Evolutionary conservation across 2,329 filamentous ascomycete genomes (phyloP), one percentile per base, ranked within the genome.

Genomic region (Colletotrichum kahawae): DNA sequence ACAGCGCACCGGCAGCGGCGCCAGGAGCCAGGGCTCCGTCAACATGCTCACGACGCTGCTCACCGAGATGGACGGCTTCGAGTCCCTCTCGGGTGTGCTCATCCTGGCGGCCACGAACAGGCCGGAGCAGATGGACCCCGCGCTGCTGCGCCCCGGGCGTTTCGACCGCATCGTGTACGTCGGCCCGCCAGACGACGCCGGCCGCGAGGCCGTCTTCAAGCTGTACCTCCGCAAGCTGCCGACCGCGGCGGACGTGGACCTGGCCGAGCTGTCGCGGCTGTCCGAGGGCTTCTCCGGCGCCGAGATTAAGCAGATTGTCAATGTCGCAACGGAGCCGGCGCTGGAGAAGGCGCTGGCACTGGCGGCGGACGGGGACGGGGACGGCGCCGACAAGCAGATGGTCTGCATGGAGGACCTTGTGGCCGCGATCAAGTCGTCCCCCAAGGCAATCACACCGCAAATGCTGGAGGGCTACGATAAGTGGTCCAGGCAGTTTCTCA

Each of bases 61-160:
- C 7, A 98, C 95, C 75, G 96, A 98, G 82, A 97, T 98, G 94
- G 96, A 98, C 81, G 96, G 96, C 62, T 98, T 98, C 78, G 95
- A 98, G 83, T 89, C 93, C 51, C 88, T 97, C 24, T 93, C 93
- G 70, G 94, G 94, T 72, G 95, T 98, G 1, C 90, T 97, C 74
- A 93, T 98, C 16, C 91, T 98, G 21, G 96, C 95, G 0, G 96
- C 96, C 4, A 98, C 96, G 0, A 98, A 98, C 85, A 92, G 95
- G 68, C 96, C 96, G 0, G 94, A 98, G 80, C 90, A 93, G 2
- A 90, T 98, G 24, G 96, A 98, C 81, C 91, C 95, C 1, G 96
- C 96, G 1, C 89, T 98, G 38, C 91, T 98, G 81, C 92, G 96
- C 1, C 94, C 95, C 0, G 96, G 96, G 2, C 91, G 96, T 33